Conservation (phyloP, 164 flowering plant genomes). For the Aristolochia contorta region DNA sequence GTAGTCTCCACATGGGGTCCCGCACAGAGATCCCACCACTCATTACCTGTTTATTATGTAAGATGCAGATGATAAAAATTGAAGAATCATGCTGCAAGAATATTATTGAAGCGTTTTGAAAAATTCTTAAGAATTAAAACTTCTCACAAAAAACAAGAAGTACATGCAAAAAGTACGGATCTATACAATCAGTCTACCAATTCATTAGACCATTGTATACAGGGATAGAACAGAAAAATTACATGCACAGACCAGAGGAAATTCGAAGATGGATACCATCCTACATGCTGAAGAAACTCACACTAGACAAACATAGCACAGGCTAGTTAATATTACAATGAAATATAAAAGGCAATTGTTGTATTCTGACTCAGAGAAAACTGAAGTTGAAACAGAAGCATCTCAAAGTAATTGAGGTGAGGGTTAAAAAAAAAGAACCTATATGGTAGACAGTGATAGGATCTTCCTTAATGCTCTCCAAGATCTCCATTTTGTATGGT, state of each 20-base stretch:
- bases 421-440: conserved; percentile 30
- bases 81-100: no score
- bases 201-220: no score
- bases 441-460: conserved; percentile 90
- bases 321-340: no score
- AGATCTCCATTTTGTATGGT: conserved; percentile 90
- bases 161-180: no score
- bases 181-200: no score
- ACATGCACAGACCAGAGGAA: no score
- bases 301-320: no score
- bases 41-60: conserved; percentile 45
- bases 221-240: no score
- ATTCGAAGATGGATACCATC: no score
- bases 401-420: neutral
- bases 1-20: conserved; percentile 96
- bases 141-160: neutral
- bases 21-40: conserved; percentile 99
- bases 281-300: no score
- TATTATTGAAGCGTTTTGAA: neutral
- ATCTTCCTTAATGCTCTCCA: conserved; percentile 77
- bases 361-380: no score
- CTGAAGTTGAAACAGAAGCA: neutral
- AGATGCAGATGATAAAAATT: neutral
- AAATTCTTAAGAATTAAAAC: neutral
- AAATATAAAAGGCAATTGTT: no score